A percentile compares a stretch with the other conserved stretches of the same genome.
Conservation (phyloP, 1,284 basidiomycete species). For the Cryptococcus sp. region DNA sequence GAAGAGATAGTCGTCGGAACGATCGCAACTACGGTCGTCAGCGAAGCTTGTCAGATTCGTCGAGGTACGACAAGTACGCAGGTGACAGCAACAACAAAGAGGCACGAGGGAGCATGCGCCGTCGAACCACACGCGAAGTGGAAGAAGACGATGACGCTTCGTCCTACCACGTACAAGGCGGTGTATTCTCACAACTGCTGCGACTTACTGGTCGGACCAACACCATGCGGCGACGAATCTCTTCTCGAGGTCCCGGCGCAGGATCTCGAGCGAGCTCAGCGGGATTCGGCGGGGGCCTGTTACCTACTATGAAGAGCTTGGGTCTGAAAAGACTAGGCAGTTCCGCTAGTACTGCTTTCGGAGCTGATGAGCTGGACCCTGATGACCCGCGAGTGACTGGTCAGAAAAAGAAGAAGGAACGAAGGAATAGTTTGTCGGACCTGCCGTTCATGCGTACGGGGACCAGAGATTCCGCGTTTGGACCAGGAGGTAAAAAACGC, state of each 20-base stretch:
- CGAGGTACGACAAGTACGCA: slow-evolving; percentile 3
- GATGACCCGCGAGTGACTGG: slow-evolving; percentile 39
- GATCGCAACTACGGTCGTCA: slow-evolving; percentile 10
- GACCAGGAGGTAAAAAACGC: slow-evolving; percentile 15
- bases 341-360: slow-evolving; percentile 19
- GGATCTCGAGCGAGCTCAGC: slow-evolving; percentile 6
- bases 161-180: slow-evolving; percentile 30
- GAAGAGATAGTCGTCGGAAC: neutral
- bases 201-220: slow-evolving; percentile 25
- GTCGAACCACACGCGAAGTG: slow-evolving; percentile 31
- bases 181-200: slow-evolving; percentile 36
- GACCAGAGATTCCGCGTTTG: slow-evolving; percentile 6
- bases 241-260: slow-evolving; percentile 12
- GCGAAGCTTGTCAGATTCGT: slow-evolving; percentile 18
- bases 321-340: slow-evolving; percentile 25
- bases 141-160: slow-evolving; percentile 21
- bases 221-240: slow-evolving; percentile 22
- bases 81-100: neutral
- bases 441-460: slow-evolving; percentile 18
- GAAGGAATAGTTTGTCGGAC: slow-evolving; percentile 24
- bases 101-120: slow-evolving; percentile 18
- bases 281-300: slow-evolving; percentile 10
- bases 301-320: slow-evolving; percentile 32
- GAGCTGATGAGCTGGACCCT: slow-evolving; percentile 30
- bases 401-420: slow-evolving; percentile 26